These are phyloP conservation scores for Bacidia gigantensis DNA, from an alignment of 495 filamentous ascomycete genomes.

Conservation along the genomic window DNA sequence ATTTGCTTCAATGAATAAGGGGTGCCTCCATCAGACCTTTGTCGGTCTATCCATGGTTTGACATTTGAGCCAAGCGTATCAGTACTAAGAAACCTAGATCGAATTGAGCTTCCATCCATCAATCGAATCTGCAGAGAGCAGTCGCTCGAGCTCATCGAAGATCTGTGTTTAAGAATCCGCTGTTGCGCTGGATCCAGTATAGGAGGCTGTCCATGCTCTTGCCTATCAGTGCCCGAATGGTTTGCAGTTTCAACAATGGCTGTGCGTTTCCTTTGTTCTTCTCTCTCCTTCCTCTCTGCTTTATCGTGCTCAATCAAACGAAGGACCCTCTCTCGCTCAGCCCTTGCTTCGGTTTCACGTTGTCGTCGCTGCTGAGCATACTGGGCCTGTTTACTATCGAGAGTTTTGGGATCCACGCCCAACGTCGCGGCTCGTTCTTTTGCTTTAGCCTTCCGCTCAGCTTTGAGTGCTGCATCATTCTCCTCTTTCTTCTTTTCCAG, in stretches of 20 bases:
- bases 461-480: constrained; percentile 22
- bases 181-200: not conserved
- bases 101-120: constrained; percentile 69
- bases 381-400: constrained; percentile 20
- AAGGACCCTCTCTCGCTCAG: constrained; percentile 47
- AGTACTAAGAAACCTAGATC: constrained; percentile 50
- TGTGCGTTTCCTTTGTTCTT: constrained; percentile 32
- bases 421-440: constrained; percentile 16
- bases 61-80: constrained; percentile 55
- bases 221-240: not conserved
- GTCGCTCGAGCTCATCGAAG: constrained; percentile 13
- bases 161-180: not conserved
- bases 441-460: constrained; percentile 15
- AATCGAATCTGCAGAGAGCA: constrained; percentile 69
- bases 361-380: constrained; percentile 39
- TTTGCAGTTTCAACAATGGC: constrained; percentile 10
- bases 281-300: constrained; percentile 40
- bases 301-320: constrained; percentile 56
- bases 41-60: constrained; percentile 58
- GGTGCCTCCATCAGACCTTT: constrained; percentile 31
- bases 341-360: constrained; percentile 37
- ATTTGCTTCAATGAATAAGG: constrained; percentile 81
- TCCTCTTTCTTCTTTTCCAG: constrained; percentile 22
- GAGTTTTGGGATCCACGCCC: constrained; percentile 5
- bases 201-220: constrained; percentile 6